A percentile compares a stretch with the other conserved stretches of the same genome.
phyloP scores from a whole-genome alignment of 1,139 yeast genomes.

The Pneumocystis murina region DNA sequence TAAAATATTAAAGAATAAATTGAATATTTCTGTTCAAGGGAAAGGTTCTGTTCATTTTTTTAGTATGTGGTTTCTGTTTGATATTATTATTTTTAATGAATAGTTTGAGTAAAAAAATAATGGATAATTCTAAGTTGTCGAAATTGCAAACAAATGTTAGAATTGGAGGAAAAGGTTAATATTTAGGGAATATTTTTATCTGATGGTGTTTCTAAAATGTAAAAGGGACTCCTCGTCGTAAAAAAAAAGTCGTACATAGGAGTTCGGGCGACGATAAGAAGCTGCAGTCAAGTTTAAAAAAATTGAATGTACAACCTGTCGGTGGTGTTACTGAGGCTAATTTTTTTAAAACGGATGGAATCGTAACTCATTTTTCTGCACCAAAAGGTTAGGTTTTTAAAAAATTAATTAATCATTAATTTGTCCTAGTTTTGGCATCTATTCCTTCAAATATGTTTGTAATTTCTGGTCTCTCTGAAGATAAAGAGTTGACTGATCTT shows the following conservation, averaged over 20 bases:
- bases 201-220: conserved; percentile 21
- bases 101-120: neutral
- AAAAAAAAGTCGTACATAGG: conserved; percentile 66
- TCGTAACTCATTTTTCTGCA: conserved; percentile 74
- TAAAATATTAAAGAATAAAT: neutral
- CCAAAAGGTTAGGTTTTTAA: conserved; percentile 16
- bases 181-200: neutral
- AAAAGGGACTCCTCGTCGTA: conserved; percentile 38
- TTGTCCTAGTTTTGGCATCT: conserved; percentile 76
- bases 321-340: conserved; percentile 92
- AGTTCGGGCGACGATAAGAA: conserved; percentile 81
- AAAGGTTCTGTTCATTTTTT: neutral
- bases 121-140: conserved; percentile 23
- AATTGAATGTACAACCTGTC: conserved; percentile 77
- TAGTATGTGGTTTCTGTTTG: neutral
- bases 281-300: conserved; percentile 77
- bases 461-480: conserved; percentile 89
- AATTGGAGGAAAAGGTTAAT: conserved; percentile 20
- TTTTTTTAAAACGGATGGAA: conserved; percentile 94
- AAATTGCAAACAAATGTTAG: conserved; percentile 28
- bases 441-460: conserved; percentile 84
- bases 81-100: neutral
- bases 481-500: conserved; percentile 82
- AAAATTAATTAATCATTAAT: neutral
- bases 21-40: neutral